Base-by-base conservation (phyloP, 139 green algal species). In the Volvox africanus region DNA sequence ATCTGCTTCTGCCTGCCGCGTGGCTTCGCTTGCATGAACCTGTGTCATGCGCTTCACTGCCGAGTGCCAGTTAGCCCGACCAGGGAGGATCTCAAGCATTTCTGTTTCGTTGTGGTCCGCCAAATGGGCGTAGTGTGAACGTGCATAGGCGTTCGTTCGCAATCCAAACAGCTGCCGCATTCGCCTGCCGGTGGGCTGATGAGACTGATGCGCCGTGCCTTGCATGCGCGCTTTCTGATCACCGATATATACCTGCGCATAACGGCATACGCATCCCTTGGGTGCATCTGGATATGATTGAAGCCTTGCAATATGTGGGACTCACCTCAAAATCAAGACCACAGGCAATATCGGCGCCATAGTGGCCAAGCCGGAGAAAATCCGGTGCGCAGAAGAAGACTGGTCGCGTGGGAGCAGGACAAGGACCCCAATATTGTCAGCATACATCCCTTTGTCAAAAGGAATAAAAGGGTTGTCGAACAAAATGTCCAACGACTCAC, bases 371-470 rank as follows among this genome's bases (percentile, higher is more conserved):
- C 1, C 78, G 36, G 11, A 84, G 37, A 0, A 84, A 19, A 26
- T 84, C 78, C 18, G 78, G 36, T 11, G 78, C 78, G 36, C 78
- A 84, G 36, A 84, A 84, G 78, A 84, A 84, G 36, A 84, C 78
- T 84, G 78, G 71, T 12, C 65, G 65, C 16, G 44, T 55, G 44
- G 44, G 44, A 55, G n/a, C n/a, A n/a, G n/a, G n/a, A 55, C 44
- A 55, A 55, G 44, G 5, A 55, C 44, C 44, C 44, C 5, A 55
- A 55, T 5, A 55, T 55, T 55, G 44, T 55, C 5, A 55, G 5
- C 9, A 55, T 55, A 55, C 9, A 55, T 55, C 44, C 44, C 5
- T 55, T 9, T 9, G 44, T 9, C 44, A 55, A 5, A 55, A 55
- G 9, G 44, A 55, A 55, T 55, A 9, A 55, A 55, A 5, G 9